phyloP scores from a whole-genome alignment of 2,329 filamentous ascomycete genomes.

The Epicoccum sorghinum region DNA sequence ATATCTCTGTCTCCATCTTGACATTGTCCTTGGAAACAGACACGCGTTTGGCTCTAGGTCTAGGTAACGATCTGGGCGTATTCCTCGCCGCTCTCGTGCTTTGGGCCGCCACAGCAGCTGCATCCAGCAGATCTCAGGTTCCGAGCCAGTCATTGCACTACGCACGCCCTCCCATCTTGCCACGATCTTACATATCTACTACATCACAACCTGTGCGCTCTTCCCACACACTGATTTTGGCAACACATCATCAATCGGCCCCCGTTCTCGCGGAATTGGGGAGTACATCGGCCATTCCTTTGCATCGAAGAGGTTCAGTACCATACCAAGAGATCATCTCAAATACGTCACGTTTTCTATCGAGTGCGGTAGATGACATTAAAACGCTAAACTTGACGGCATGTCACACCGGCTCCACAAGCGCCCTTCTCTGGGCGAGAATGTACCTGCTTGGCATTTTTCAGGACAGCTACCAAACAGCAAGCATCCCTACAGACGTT shows the following conservation, averaged over 20 bases:
- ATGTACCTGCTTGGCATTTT: conserved; percentile 28
- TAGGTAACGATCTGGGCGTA: conserved; percentile 44
- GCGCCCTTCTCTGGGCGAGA: conserved; percentile 42
- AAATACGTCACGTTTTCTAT: conserved; percentile 35
- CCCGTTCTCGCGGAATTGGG: neutral
- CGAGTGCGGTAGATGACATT: conserved; percentile 26
- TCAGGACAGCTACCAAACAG: conserved; percentile 1
- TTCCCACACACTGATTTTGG: neutral
- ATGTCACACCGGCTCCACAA: conserved; percentile 38
- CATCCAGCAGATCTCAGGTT: conserved; percentile 21
- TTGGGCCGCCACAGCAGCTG: conserved; percentile 42
- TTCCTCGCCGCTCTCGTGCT: conserved; percentile 45
- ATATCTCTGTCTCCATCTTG: neutral
- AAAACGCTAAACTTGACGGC: conserved; percentile 24
- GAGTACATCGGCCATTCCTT: conserved; percentile 3
- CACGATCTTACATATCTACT: neutral
- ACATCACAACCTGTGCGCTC: neutral
- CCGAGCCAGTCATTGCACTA: neutral
- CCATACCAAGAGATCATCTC: conserved; percentile 26
- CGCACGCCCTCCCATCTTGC: no score
- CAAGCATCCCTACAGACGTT: conserved; percentile 15
- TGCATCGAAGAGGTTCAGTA: conserved; percentile 6
- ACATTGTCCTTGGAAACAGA: conserved; percentile 31
- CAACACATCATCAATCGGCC: neutral
- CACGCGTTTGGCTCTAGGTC: conserved; percentile 23